Base-by-base conservation (phyloP, 2,329 filamentous ascomycete species). In the Aspergillus texensis region DNA sequence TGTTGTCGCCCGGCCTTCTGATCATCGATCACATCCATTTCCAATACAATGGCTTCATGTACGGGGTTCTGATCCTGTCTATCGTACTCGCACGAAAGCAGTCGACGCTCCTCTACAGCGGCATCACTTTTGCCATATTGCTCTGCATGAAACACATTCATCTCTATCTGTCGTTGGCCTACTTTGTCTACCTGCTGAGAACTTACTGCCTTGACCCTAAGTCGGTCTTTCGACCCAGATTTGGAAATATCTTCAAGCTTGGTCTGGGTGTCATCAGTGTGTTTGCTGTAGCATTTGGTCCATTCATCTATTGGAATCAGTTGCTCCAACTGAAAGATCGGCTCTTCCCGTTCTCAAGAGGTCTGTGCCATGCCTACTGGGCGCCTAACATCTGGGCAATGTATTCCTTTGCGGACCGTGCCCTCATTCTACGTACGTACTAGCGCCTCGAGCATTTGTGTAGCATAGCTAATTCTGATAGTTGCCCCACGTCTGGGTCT, bases 11-110 rank as follows among this genome's bases (percentile, higher is more conserved):
- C 0, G 95, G 94, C 2, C 86, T 99, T 41, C 84, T 99, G 64
- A 96, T 99, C 75, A 98, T 99, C 77, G 95, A 99, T 75, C 95
- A 99, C 77, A 94, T 97, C 68, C 94, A 97, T 78, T 99, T 99
- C 78, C 95, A 99, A 82, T 99, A 99, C 82, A 99, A 99, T 81
- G 94, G 95, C 46, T 93, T 94, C 80, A 88, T 99, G 80, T 99
- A 98, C 76, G 95, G 95, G 43, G 82, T 98, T 50, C 83, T 99
- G 57, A 86, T 98, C 43, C 84, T 94, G 60, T 98, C 95, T 2
- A 85, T 99, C 55, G 91, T 96, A 1, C 81, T 96, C 63, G 93
- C 93, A 8, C 89, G 92, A 57, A 88, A 89, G 70, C 88, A 86
- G 73, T 90, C 90, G 3, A 91, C 91, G 0, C 82, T 95, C 39